These are phyloP conservation scores for Lachnellula subtilissima DNA, from an alignment of 2,329 filamentous ascomycete species.

Conservation along the genomic window DNA sequence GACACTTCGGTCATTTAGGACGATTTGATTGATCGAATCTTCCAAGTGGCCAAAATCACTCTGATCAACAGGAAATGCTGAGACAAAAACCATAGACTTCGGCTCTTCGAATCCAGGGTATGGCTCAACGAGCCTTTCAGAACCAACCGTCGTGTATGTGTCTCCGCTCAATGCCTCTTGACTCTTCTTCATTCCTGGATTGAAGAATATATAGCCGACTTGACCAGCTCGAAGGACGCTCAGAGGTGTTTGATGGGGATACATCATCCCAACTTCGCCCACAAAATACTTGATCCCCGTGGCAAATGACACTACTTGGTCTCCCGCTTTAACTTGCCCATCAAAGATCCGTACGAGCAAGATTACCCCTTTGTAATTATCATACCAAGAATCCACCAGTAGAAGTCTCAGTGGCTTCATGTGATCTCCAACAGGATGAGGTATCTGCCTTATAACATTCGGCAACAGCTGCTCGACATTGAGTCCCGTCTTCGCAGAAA, in stretches of 20 bases:
- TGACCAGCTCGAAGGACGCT: constrained; percentile 79
- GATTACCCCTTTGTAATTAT: constrained; percentile 90
- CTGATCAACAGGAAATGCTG: constrained; percentile 91
- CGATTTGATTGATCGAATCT: constrained; percentile 89
- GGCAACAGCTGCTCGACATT: constrained; percentile 83
- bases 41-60: constrained; percentile 80
- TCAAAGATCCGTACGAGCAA: constrained; percentile 89
- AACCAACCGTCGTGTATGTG: constrained; percentile 81
- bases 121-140: constrained; percentile 69
- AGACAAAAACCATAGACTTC: constrained; percentile 98
- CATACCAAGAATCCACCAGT: constrained; percentile 97
- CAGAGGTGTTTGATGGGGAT: constrained; percentile 81
- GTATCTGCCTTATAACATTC: constrained; percentile 78
- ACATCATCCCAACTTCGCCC: constrained; percentile 95
- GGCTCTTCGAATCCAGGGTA: constrained; percentile 94
- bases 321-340: constrained; percentile 74
- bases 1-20: constrained; percentile 91
- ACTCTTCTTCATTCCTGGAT: constrained; percentile 95
- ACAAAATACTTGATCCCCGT: constrained; percentile 88
- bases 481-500: constrained; percentile 90
- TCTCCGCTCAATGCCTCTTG: constrained; percentile 95
- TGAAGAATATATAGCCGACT: constrained; percentile 95
- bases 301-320: constrained; percentile 80
- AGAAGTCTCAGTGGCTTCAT: constrained; percentile 73
- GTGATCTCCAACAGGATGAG: constrained; percentile 69